A percentile compares a stretch with the other conserved stretches of the same genome.
phyloP scores from a whole-genome alignment of 441 rosid species.

The Populus hybrid region DNA sequence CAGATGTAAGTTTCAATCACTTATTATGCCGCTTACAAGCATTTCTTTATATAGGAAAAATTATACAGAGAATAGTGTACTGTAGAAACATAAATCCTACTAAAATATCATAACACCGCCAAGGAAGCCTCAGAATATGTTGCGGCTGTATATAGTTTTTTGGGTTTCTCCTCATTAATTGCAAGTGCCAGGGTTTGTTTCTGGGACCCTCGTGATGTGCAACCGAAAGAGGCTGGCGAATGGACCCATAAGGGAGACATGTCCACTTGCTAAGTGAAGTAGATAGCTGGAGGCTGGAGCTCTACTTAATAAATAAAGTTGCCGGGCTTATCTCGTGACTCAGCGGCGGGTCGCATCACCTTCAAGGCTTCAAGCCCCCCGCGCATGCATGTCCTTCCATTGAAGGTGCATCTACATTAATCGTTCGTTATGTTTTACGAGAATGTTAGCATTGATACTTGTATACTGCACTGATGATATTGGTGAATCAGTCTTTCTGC shows the following conservation, averaged over 20 bases:
- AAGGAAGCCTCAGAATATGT: neutral
- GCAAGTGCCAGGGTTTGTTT: neutral
- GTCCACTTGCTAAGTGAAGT: neutral
- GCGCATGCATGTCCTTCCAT: neutral
- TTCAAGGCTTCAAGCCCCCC: neutral
- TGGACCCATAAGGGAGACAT: constrained; percentile 13
- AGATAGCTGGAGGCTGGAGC: neutral
- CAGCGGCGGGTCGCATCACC: constrained; percentile 25
- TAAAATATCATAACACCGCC: too few species aligned
- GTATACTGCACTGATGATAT: too few species aligned
- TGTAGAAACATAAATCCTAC: too few species aligned
- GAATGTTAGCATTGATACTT: neutral
- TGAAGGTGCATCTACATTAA: neutral
- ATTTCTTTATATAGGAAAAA: too few species aligned
- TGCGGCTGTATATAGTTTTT: too few species aligned
- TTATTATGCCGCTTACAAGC: too few species aligned
- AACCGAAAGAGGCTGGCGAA: constrained; percentile 21
- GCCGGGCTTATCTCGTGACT: constrained; percentile 30
- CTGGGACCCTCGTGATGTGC: constrained; percentile 32
- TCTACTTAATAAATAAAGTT: neutral
- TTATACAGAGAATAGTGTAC: too few species aligned
- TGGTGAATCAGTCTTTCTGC: too few species aligned
- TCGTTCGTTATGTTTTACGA: neutral
- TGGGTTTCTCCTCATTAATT: neutral
- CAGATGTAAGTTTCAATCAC: too few species aligned